Evolutionary conservation across 176 grass and related monocot genomes (phyloP).

Genomic region (Otatea glauca): DNA sequence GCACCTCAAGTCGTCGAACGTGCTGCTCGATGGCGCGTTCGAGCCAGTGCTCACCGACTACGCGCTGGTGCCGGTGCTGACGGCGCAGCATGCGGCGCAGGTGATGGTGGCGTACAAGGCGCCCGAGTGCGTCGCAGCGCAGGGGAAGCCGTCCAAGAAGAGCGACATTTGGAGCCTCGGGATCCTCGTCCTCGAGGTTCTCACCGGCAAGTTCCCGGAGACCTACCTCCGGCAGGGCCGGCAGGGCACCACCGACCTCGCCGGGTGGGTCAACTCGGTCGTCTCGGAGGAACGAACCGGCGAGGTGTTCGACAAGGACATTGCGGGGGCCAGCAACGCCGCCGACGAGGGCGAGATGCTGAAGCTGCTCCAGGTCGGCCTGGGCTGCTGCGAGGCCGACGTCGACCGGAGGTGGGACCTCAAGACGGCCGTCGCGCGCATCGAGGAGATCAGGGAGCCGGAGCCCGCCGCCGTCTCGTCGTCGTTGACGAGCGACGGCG

Average conservation of each 20-base stretch:
- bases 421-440: conserved; percentile 61
- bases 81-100: conserved; percentile 56
- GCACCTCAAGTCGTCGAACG: conserved; percentile 92
- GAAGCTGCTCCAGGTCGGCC: conserved; percentile 62
- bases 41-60: conserved; percentile 77
- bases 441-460: conserved; percentile 66
- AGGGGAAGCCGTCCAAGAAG: conserved; percentile 77
- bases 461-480: neutral
- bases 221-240: conserved; percentile 47
- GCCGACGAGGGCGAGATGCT: conserved; percentile 51
- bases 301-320: conserved; percentile 71
- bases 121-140: conserved; percentile 59
- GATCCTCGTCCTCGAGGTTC: conserved; percentile 72
- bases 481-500: conserved; percentile 4
- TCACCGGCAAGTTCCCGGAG: conserved; percentile 70
- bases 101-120: conserved; percentile 82
- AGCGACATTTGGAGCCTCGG: conserved; percentile 94
- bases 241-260: conserved; percentile 54
- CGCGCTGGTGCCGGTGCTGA: conserved; percentile 76
- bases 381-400: conserved; percentile 72
- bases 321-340: neutral
- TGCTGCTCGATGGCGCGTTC: conserved; percentile 61
- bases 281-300: conserved; percentile 57
- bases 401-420: conserved; percentile 75
- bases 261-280: conserved; percentile 57